Base-by-base conservation (phyloP, 331 rosid genomes). In the Ulmus americana region DNA sequence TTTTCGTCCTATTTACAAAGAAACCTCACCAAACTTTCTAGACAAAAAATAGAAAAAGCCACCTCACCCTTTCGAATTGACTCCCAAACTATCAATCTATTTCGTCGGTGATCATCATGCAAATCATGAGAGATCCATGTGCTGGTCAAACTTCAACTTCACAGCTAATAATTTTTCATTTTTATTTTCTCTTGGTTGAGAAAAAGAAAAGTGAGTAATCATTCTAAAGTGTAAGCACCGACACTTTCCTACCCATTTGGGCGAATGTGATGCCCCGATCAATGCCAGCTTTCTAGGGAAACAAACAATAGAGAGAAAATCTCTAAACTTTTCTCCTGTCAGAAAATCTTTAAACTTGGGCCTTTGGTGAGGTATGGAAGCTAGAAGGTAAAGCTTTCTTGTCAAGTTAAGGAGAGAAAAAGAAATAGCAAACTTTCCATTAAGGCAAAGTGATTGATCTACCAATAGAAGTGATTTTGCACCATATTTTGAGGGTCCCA, bases 71-170 rank as follows among this genome's bases (percentile, higher is more conserved):
- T 16, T 20, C 5, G 15, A 55, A 55, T 57, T 40, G 64, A 59
- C 49, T 15, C 10, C 16, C 5, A 14, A 59, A 59, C 50, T 57
- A 22, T 22, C n/a, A n/a, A 6, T 22, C 13, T 44, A 44, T 64
- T 48, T 50, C 58, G 69, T 64, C 69, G 69, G 69, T 64, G 65
- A 44, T 61, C 52, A 22, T 61, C 52, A 10, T 41, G 57, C n/a
- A 22, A 41, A 14, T 49, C 35, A 18, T 64, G 58, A 47, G 58
- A 47, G 47, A 64, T 15, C 57, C 69, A 64, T 39, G 57, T 39
- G 58, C 40, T 13, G 48, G 69, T 64, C 69, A 39, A 64, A 64
- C 28, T 48, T 10, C 22, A 42, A 64, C 42, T 8, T 8, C 58
- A 13, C 46, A 46, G 1, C 47, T 35, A 38, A 46, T 10, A 7